Conservation (phyloP, 2,329 filamentous ascomycete genomes). For the Elsinoe fawcettii region DNA sequence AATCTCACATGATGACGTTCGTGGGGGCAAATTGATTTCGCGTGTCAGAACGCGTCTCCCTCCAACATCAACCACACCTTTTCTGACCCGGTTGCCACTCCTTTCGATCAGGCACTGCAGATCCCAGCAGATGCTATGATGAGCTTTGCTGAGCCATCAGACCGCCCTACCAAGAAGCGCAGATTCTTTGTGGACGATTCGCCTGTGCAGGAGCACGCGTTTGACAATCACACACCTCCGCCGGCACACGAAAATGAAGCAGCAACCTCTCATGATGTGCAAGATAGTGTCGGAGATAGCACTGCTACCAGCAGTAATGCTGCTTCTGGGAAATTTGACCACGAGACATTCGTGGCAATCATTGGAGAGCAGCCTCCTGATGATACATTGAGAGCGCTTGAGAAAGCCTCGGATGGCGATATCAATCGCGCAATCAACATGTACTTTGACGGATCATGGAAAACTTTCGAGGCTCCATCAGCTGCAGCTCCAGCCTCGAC, state of each 20-base stretch:
- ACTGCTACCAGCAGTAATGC: constrained; percentile 16
- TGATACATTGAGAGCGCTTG: constrained; percentile 41
- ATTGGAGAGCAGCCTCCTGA: constrained; percentile 46
- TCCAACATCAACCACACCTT: background rate
- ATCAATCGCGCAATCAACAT: constrained; percentile 57
- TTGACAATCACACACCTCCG: constrained; percentile 27
- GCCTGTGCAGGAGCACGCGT: constrained; percentile 22
- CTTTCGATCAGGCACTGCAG: constrained; percentile 16
- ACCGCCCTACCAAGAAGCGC: constrained; percentile 53
- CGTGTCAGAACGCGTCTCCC: constrained; percentile 20
- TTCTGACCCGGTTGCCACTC: constrained; percentile 15
- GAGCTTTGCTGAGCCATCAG: constrained; percentile 39
- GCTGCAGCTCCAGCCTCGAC: background rate
- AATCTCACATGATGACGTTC: constrained; percentile 14
- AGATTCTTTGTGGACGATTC: constrained; percentile 54
- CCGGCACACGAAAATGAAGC: background rate
- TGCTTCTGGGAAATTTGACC: constrained; percentile 42
- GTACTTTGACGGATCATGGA: constrained; percentile 58
- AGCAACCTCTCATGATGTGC: background rate
- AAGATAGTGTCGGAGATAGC: background rate
- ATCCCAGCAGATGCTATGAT: constrained; percentile 21
- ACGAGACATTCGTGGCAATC: constrained; percentile 48
- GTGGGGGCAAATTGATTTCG: constrained; percentile 13
- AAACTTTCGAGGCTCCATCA: constrained; percentile 23
- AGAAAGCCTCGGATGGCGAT: constrained; percentile 44